These are phyloP conservation scores for Pseudotulostoma volvatum DNA, from an alignment of 495 filamentous ascomycete species.

Conservation along the genomic window DNA sequence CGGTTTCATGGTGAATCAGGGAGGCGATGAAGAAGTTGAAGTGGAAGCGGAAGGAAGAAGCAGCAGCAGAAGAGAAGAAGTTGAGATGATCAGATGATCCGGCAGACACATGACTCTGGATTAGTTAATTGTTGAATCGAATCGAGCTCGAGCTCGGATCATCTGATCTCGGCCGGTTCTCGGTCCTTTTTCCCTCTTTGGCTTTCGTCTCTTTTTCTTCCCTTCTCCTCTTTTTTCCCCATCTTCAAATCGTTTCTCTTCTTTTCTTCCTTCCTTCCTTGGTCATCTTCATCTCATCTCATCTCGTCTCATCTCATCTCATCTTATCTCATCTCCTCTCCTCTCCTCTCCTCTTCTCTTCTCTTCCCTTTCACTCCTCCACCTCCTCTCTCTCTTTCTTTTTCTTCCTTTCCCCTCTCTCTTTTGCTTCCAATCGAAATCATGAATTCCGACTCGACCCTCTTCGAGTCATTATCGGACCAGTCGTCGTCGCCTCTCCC, in stretches of 20 bases:
- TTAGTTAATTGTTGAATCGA: no score
- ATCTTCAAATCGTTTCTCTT: conserved; percentile 1
- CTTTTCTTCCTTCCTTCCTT: not conserved
- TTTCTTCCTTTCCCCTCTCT: not conserved
- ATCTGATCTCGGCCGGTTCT: no score
- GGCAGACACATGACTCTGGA: no score
- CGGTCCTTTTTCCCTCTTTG: conserved; percentile 1
- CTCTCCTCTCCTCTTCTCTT: not conserved
- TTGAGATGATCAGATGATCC: no score
- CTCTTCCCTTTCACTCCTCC: conserved; percentile 1
- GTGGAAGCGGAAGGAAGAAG: no score
- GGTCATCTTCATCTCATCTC: conserved; percentile 5
- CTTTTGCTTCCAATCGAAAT: not conserved
- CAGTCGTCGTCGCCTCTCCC: no score
- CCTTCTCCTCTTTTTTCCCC: conserved; percentile 1
- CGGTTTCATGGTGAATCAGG: conserved; percentile 22
- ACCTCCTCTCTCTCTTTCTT: conserved; percentile 2
- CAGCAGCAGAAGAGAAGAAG: no score
- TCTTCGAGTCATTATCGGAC: no score
- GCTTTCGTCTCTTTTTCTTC: no score
- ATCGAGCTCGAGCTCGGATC: no score
- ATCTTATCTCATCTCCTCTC: not conserved
- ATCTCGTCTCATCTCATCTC: not conserved
- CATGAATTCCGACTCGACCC: no score
- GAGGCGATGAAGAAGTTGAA: conserved; percentile 1